phyloP scores from a whole-genome alignment of 306 rosid genomes.

The Ochetophila trinervis region DNA sequence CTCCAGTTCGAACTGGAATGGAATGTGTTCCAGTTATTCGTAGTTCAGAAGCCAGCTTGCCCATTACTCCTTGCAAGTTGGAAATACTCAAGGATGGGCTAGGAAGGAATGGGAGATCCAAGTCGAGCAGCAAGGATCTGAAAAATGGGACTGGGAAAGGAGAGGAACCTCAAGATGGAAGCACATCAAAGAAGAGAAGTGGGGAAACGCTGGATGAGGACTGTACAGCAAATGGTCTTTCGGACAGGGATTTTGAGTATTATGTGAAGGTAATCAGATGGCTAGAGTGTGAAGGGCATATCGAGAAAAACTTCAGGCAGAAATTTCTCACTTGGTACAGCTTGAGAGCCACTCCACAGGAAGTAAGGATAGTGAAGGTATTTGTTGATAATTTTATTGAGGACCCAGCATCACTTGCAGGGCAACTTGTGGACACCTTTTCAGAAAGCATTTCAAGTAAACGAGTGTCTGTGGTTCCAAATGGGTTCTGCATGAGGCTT shows the following conservation, averaged over 20 bases:
- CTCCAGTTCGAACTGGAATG: constrained; percentile 52
- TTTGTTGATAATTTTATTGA: constrained; percentile 68
- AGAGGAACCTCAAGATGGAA: constrained; percentile 66
- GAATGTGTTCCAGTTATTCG: constrained; percentile 52
- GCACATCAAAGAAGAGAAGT: constrained; percentile 69
- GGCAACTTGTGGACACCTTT: constrained; percentile 91
- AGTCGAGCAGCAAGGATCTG: constrained; percentile 57
- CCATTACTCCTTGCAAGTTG: constrained; percentile 77
- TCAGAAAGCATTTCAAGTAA: constrained; percentile 75
- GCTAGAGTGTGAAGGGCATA: constrained; percentile 91
- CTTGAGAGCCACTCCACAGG: constrained; percentile 76
- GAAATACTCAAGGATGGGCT: constrained; percentile 63
- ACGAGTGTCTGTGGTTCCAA: constrained; percentile 57
- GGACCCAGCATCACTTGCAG: constrained; percentile 88
- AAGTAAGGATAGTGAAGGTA: constrained; percentile 75
- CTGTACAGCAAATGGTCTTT: constrained; percentile 37
- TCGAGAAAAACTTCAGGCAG: constrained; percentile 91
- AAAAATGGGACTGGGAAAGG: constrained; percentile 59
- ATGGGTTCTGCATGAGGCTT: constrained; percentile 91
- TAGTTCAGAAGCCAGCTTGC: constrained; percentile 67
- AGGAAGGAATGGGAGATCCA: constrained; percentile 63
- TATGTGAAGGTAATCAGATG: constrained; percentile 84
- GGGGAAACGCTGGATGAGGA: constrained; percentile 55
- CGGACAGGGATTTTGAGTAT: constrained; percentile 69
- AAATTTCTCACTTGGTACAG: constrained; percentile 95